Evolutionary conservation across 2,329 filamentous ascomycete species (phyloP), one percentile per base, ranked within the genome.

Genomic region (Orbilia javanica): DNA sequence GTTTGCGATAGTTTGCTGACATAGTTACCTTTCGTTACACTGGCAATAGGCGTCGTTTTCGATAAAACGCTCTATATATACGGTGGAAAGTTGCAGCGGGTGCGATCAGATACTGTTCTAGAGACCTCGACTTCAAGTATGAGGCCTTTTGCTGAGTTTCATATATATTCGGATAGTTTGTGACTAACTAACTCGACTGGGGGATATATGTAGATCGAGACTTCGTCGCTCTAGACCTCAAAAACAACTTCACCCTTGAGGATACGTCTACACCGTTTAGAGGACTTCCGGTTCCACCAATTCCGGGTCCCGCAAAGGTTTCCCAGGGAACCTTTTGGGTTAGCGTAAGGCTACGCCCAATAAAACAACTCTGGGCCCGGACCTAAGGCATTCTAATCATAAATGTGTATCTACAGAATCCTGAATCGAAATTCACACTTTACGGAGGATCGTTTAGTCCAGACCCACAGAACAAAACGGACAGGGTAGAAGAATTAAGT

Each of bases 261-360:
- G 36, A 65, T 39, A 31, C 65, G 7, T n/a, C 65, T 39, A 31
- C 65, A 11, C 22, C 65, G 0, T 70, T 70, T 22, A n/a, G 42
- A 10, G 34, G 72, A 1, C 52, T 76, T 18, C 64, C 72, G 4
- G 31, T 70, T 4, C 72, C 72, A 39, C 72, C 72, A 15, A 42
- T n/a, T 27, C 64, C 64, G 13, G 72, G 72, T 18, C 72, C 64
- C 10, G 34, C 65, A 15, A 65, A 65, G 39, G 70, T 74, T 3
- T 27, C 27, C 13, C 53, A 67, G 5, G 72, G 64, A 4, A 42
- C 72, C 0, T 76, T 70, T 52, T 76, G 55, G 72, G 72, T 76
- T 7, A 25, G 65, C 31, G 64, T 70, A 65, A 18, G 53, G 11
- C 2, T n/a, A 42, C n/a, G 62, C 13, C 63, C 7, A 39, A 39